Conservation (phyloP, 2,329 filamentous ascomycete genomes). For the Nigrospora sphaerica region DNA sequence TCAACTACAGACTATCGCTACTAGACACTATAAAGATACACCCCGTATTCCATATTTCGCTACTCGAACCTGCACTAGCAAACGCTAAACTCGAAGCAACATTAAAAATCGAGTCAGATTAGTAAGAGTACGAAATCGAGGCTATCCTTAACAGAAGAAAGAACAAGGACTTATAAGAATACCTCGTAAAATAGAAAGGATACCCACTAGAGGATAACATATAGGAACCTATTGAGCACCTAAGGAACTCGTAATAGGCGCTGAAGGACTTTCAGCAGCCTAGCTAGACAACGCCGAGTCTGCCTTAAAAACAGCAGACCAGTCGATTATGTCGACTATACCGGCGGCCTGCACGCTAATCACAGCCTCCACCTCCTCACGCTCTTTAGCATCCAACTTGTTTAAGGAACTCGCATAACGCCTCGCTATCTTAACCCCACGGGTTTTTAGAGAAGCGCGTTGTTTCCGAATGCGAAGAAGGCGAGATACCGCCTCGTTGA, state of each 20-base stretch:
- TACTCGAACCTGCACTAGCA: neutral
- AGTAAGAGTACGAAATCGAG: neutral
- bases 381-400: no score
- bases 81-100: neutral
- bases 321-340: no score
- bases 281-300: neutral
- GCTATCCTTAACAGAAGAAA: neutral
- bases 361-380: no score
- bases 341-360: no score
- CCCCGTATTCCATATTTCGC: neutral
- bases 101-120: neutral
- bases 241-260: neutral
- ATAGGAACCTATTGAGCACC: neutral
- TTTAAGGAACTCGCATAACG: no score
- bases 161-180: neutral
- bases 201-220: neutral
- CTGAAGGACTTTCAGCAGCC: neutral
- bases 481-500: no score
- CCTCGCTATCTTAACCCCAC: no score
- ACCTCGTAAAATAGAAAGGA: neutral
- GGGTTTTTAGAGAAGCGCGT: no score
- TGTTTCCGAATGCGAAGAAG: no score
- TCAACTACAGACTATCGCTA: constrained; percentile 1
- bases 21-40: neutral
- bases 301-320: no score